Evolutionary conservation across 208 protist genomes (phyloP).

Genomic region (Hexamita inflata): DNA sequence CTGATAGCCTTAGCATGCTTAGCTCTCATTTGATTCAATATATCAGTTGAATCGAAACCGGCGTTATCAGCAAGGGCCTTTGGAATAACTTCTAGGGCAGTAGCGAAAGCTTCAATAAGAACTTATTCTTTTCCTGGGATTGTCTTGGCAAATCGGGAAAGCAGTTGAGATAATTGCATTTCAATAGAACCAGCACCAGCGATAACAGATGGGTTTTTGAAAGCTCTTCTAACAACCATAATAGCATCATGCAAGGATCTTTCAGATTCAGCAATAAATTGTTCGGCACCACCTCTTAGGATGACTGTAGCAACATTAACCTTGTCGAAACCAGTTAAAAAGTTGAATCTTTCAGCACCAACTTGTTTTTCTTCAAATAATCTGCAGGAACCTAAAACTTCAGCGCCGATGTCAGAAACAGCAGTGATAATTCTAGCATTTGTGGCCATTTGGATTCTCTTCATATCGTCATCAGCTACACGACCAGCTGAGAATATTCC

Average conservation of each 20-base stretch:
- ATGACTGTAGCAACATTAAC: slow-evolving; percentile 72
- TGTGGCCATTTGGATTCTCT: slow-evolving; percentile 50
- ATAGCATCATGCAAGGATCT: slow-evolving; percentile 98
- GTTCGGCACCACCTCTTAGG: slow-evolving; percentile 85
- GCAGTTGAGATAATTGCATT: slow-evolving; percentile 91
- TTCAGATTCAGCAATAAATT: slow-evolving; percentile 95
- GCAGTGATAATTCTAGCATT: slow-evolving; percentile 87
- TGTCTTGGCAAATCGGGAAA: slow-evolving; percentile 79
- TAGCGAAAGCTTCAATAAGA: slow-evolving; percentile 87
- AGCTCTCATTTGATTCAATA: slow-evolving; percentile 94
- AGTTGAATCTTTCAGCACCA: slow-evolving; percentile 88
- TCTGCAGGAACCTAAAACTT: slow-evolving; percentile 78
- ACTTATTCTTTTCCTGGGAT: slow-evolving; percentile 95
- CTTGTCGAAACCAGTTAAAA: slow-evolving; percentile 87
- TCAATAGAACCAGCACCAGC: slow-evolving; percentile 97
- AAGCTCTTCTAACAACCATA: slow-evolving; percentile 89
- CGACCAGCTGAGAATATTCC: slow-evolving; percentile 98
- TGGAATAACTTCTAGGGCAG: slow-evolving; percentile 97
- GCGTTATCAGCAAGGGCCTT: slow-evolving; percentile 92
- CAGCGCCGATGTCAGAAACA: slow-evolving; percentile 70
- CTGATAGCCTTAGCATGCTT: slow-evolving; percentile 67
- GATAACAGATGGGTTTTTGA: slow-evolving; percentile 85
- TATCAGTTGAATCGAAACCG: slow-evolving; percentile 96
- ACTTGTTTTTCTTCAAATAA: slow-evolving; percentile 96
- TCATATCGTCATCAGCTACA: slow-evolving; percentile 80